phyloP scores from a whole-genome alignment of 176 grass and related monocot genomes.

The Oropetium thomaeum region DNA sequence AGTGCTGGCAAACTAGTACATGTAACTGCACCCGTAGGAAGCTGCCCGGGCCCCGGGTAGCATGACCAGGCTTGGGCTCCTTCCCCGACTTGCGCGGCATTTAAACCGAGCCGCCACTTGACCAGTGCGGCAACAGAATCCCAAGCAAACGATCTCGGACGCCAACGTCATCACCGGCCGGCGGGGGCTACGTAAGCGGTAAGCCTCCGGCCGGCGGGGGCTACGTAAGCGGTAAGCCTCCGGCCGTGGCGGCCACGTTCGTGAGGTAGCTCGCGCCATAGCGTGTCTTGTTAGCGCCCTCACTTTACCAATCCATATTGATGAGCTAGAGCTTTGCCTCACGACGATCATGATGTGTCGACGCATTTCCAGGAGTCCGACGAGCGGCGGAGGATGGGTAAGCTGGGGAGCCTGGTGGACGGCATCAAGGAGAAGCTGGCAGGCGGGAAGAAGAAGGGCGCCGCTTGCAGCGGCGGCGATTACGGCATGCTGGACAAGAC shows the following conservation, averaged over 20 bases:
- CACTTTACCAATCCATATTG: neutral
- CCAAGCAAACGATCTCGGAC: neutral
- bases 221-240: too few relatives aligned
- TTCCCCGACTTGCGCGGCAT: constrained; percentile 9
- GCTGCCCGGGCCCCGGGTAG: neutral
- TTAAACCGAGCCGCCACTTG: neutral
- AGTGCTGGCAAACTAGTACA: neutral
- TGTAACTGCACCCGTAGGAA: neutral
- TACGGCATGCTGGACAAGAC: constrained; percentile 83
- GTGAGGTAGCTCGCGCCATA: too few relatives aligned
- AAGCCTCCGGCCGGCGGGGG: too few relatives aligned
- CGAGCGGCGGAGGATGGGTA: constrained; percentile 37
- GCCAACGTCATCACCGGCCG: neutral
- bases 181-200: too few relatives aligned
- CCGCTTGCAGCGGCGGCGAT: neutral
- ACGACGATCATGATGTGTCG: neutral
- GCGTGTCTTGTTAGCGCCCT: neutral
- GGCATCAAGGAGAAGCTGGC: constrained; percentile 70
- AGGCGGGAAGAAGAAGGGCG: constrained; percentile 18
- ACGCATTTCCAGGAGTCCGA: neutral
- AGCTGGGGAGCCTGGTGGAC: constrained; percentile 61
- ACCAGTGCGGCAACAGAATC: neutral
- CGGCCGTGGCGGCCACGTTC: neutral
- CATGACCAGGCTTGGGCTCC: neutral
- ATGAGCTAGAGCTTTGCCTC: neutral